Conservation (phyloP, 192 early-diverging fungal species). For the Podila clonocystis region DNA sequence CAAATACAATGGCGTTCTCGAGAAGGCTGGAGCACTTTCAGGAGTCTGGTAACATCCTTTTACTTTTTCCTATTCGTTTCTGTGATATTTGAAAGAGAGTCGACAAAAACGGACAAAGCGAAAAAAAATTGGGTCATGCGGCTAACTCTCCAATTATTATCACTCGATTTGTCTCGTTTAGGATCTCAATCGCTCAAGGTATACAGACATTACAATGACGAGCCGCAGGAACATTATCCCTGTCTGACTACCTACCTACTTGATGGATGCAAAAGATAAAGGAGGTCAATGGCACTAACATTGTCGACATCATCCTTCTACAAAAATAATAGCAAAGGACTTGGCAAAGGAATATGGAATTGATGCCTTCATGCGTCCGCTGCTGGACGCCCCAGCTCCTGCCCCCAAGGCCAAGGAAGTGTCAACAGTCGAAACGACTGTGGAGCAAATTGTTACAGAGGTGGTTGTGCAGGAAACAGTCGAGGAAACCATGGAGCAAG, state of each 20-base stretch:
- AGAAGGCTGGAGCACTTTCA: constrained; percentile 35
- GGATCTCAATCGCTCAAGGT: constrained; percentile 49
- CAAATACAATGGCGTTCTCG: constrained; percentile 27
- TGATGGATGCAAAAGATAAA: not conserved
- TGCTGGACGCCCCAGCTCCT: constrained; percentile 13
- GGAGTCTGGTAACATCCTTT: constrained; percentile 41
- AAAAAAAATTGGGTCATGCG: constrained; percentile 8
- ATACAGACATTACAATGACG: not conserved
- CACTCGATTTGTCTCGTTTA: not conserved
- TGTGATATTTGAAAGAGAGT: not conserved
- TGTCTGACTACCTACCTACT: not conserved
- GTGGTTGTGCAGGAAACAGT: constrained; percentile 2
- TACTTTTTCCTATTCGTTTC: not conserved
- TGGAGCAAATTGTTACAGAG: constrained; percentile 6
- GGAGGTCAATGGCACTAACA: not conserved
- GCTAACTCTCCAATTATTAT: not conserved
- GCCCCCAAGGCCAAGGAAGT: constrained; percentile 11
- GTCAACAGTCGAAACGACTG: constrained; percentile 23
- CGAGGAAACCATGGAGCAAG: not conserved
- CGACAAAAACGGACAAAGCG: not conserved
- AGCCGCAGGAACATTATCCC: too few relatives aligned
- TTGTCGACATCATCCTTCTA: not conserved
- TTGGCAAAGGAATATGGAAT: constrained; percentile 43
- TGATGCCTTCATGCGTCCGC: constrained; percentile 44
- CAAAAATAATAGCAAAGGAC: constrained; percentile 26